These are phyloP conservation scores for Trypanosoma platydactyli DNA, from an alignment of 208 protist species.

Conservation along the genomic window DNA sequence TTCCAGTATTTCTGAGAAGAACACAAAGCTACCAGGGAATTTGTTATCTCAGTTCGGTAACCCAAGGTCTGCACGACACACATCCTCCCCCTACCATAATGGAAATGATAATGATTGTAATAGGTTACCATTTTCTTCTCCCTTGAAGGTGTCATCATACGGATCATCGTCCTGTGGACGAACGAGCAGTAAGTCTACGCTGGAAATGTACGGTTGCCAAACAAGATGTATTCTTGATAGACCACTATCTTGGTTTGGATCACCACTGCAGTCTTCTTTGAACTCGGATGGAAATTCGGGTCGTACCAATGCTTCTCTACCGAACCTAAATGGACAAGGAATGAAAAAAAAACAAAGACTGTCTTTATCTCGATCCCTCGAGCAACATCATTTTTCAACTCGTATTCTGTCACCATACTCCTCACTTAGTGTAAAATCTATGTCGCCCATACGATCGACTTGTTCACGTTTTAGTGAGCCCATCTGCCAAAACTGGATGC, in stretches of 20 bases:
- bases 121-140: not conserved
- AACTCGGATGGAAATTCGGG: not conserved
- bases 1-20: not conserved
- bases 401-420: not conserved
- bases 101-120: too few relatives aligned
- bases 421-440: not conserved
- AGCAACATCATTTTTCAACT: not conserved
- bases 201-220: not conserved
- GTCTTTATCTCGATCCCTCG: not conserved
- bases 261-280: not conserved
- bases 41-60: not conserved
- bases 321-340: not conserved
- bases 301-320: not conserved
- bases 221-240: not conserved
- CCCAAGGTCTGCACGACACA: not conserved
- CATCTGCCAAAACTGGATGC: too few relatives aligned
- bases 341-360: not conserved
- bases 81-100: too few relatives aligned
- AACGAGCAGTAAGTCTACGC: not conserved
- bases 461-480: too few relatives aligned
- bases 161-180: not conserved
- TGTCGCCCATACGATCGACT: not conserved
- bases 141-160: not conserved
- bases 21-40: not conserved
- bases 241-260: not conserved